Base-by-base conservation (phyloP, 2,329 filamentous ascomycete species). In the Xylaria multiplex region DNA sequence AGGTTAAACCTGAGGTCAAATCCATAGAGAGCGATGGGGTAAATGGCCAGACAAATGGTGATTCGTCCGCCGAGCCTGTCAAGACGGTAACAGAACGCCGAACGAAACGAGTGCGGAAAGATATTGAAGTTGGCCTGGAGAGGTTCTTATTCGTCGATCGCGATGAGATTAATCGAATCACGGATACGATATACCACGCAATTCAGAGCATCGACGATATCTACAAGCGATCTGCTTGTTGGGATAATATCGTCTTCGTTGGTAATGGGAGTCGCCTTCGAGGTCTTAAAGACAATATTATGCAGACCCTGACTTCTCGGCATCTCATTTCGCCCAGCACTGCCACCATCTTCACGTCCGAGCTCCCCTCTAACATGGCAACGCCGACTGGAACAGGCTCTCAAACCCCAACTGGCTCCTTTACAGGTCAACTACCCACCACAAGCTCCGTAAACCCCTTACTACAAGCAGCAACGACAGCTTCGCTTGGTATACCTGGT, bases 331-430 rank as follows among this genome's bases (percentile, higher is more conserved):
- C 94, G 1, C 96, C 96, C 0, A 94, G 91, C 32, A 95, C 93
- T 1, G 93, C 93, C 57, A 97, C 94, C 48, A 98, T 98, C 75
- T 98, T 98, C 84, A 97, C 94, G 42, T 97, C 93, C 24, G 96
- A 99, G 79, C 89, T 98, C 43, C 96, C 96, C 7, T 97, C 93
- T 8, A 95, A 96, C 80, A 88, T 97, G 76, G 93, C 92, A 35
- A 98, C 96, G 0, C 96, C 96, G 1, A 86, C 91, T 11, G 94
- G 93, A 22, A 98, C 95, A 0, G 95, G 95, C 40, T 89, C 93
- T 16, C 96, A 97, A 79, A 98, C 95, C 1, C 96, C 96, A 0
- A 93, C 92, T 2, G 85, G 82, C 72, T 86, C 81, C 69, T 86
- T 82, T 77, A 83, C 78, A 75, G 89, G 75, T 68, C 86, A 88